phyloP scores from a whole-genome alignment of 192 early-diverging fungal genomes.

The Linnemannia schmuckeri region DNA sequence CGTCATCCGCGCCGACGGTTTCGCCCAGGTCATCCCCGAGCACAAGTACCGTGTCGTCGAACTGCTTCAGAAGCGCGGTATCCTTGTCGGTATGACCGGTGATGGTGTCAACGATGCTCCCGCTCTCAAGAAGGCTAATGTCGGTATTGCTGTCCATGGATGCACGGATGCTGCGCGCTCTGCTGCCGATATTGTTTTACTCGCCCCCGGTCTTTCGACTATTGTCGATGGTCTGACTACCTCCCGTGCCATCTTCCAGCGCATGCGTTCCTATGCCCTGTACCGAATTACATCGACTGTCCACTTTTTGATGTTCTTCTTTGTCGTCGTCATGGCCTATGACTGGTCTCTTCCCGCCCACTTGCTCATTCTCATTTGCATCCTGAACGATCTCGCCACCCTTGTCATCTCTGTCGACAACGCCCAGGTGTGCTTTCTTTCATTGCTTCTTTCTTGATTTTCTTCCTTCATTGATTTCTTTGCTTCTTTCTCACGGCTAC shows the following conservation, averaged over 20 bases:
- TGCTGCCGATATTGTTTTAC: slow-evolving; percentile 95
- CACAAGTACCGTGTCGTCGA: slow-evolving; percentile 99
- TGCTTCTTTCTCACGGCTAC: background rate
- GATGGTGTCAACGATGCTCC: slow-evolving; percentile 99
- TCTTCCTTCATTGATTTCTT: background rate
- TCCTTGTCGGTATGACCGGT: slow-evolving; percentile 95
- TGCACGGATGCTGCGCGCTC: slow-evolving; percentile 97
- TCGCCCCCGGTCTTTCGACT: slow-evolving; percentile 85
- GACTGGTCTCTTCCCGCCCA: slow-evolving; percentile 83
- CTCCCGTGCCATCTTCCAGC: slow-evolving; percentile 90
- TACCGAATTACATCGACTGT: slow-evolving; percentile 94
- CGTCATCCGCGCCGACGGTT: slow-evolving; percentile 91
- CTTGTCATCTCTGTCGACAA: slow-evolving; percentile 93
- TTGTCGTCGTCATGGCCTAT: slow-evolving; percentile 84
- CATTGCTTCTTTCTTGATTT: background rate
- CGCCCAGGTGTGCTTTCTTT: slow-evolving; percentile 59
- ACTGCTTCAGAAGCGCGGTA: slow-evolving; percentile 89
- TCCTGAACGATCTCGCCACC: slow-evolving; percentile 88
- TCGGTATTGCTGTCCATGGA: slow-evolving; percentile 96
- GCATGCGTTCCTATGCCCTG: slow-evolving; percentile 88
- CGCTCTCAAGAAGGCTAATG: slow-evolving; percentile 97
- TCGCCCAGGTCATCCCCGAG: slow-evolving; percentile 98
- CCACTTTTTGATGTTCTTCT: slow-evolving; percentile 95
- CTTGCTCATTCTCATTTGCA: slow-evolving; percentile 87
- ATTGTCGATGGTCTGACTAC: slow-evolving; percentile 89